Base-by-base conservation (phyloP, 129 eudicot species). In the Rutidosis leptorrhynchoides region DNA sequence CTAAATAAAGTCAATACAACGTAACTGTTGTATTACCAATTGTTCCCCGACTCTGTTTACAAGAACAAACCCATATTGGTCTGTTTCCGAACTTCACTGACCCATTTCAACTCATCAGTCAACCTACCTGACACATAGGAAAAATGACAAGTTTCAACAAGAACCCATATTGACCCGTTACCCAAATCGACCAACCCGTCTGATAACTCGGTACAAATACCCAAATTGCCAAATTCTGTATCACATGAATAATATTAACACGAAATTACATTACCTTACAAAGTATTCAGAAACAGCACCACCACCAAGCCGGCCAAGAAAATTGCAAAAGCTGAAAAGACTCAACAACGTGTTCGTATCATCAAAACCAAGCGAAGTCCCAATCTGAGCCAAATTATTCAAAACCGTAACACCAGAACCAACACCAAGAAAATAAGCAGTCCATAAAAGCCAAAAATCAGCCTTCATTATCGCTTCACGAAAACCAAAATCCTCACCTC, bases 371-470 rank as follows among this genome's bases (percentile, higher is more conserved):
- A 69, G 79, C 0, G 96, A 79, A 68, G 67, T 82, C 21, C 96
- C 98, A n/a, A 93, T 86, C 58, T 93, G 98, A 0, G 98, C 92
- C 82, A 93, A 81, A 74, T 93, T 93, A 74, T 91, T 91, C 33
- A 91, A 84, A 65, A 93, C 96, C 16, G 98, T 93, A 11, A 88
- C 83, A 0, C 96, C 98, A 7, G 98, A 74, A 35, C 98, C 96
- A 30, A 88, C 90, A 0, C 98, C 98, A 25, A 93, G 60, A 65
- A 93, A 93, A 62, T 85, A 93, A 6, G 86, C 87, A 1, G 85
- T 14, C 96, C 96, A 93, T 35, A 93, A 58, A 63, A 93, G 95
- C 98, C 98, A 93, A 72, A 93, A 93, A 75, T 93, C 98, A 16
- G 96, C 98, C 72, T 93, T 93, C 14, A 88, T 74, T 2, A 86